Evolutionary conservation across 2,329 filamentous ascomycete genomes (phyloP).

Genomic region (Allantophomopsis cytisporea): DNA sequence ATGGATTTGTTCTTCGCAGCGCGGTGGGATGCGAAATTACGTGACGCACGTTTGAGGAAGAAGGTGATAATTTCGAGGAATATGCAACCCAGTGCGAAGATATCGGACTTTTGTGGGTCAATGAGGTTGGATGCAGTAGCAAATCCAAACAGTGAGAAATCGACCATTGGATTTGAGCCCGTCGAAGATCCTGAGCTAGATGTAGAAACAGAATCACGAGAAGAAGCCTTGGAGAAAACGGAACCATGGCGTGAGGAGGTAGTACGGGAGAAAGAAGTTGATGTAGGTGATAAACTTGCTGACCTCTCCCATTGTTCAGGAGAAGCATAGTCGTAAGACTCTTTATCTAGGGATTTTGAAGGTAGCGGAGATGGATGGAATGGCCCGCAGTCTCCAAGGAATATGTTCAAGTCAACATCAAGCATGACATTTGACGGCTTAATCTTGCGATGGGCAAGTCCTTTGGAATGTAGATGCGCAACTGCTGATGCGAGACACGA

Average conservation of each 20-base stretch:
- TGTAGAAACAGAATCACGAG: background rate
- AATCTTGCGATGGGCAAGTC: constrained; percentile 53
- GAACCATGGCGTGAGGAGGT: background rate
- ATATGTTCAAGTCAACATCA: constrained; percentile 49
- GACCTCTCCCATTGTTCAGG: constrained; percentile 38
- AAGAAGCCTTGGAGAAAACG: background rate
- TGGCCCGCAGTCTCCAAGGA: constrained; percentile 47
- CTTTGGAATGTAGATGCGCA: constrained; percentile 50
- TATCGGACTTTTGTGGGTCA: constrained; percentile 46
- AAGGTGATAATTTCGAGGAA: constrained; percentile 60
- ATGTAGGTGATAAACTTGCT: constrained; percentile 18
- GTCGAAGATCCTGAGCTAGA: background rate
- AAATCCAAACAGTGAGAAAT: background rate
- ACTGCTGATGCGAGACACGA: constrained; percentile 57
- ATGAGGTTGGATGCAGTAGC: constrained; percentile 22
- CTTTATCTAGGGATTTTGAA: constrained; percentile 47
- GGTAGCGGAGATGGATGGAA: constrained; percentile 24
- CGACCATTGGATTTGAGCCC: background rate
- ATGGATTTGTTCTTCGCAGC: constrained; percentile 45
- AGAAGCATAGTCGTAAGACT: constrained; percentile 59
- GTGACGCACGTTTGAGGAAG: constrained; percentile 51
- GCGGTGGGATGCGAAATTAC: constrained; percentile 53
- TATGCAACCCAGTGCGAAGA: constrained; percentile 62
- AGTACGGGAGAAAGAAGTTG: constrained; percentile 15
- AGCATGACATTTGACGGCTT: constrained; percentile 59